Evolutionary conservation across 2,329 filamentous ascomycete genomes (phyloP), one percentile per base, ranked within the genome.

Genomic region (Ascochyta lentis): DNA sequence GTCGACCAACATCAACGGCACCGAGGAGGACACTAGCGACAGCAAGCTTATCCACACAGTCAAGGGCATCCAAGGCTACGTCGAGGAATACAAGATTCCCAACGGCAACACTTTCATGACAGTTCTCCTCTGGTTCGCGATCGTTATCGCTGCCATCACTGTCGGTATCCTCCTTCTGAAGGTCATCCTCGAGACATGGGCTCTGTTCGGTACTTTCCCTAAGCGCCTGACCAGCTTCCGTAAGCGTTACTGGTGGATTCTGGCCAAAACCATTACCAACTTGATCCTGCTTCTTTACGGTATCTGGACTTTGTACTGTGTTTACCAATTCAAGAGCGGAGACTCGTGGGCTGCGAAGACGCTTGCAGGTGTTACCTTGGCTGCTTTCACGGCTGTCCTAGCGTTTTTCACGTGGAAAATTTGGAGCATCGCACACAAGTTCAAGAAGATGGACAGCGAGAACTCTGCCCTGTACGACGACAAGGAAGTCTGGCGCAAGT

Each of bases 51-150:
- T 84, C 54, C 79, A 84, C 49, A 74, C 81, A 3, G 90, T 96
- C 31, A 83, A 85, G 43, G 91, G 92, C 48, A 89, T 98, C 67
- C 84, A 93, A 74, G 90, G 86, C 27, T 96, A 89, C 69, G 89
- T 88, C n/a, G 87, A 96, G 72, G 83, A 93, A 72, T 84, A 96
- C 54, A 87, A 86, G 39, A 92, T 98, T 49, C 95, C 95, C 16
- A 86, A 90, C 65, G 87, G 90, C 44, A 96, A 97, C 78, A 92
- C 92, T 1, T 98, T 98, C 80, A 96, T 99, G 93, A 97, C 92
- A 0, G 88, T 96, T 4, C 84, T 98, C 1, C 81, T 98, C 47
- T 81, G 97, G 56, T 94, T 96, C 58, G 91, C 92, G 59, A 95
- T 96, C 62, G 83, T 96, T 48, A 86, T 98, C 61, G 93, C 87